These are phyloP conservation scores for Globisporangium acanthophoron DNA, from an alignment of 352 stramenopile species.

Conservation along the genomic window DNA sequence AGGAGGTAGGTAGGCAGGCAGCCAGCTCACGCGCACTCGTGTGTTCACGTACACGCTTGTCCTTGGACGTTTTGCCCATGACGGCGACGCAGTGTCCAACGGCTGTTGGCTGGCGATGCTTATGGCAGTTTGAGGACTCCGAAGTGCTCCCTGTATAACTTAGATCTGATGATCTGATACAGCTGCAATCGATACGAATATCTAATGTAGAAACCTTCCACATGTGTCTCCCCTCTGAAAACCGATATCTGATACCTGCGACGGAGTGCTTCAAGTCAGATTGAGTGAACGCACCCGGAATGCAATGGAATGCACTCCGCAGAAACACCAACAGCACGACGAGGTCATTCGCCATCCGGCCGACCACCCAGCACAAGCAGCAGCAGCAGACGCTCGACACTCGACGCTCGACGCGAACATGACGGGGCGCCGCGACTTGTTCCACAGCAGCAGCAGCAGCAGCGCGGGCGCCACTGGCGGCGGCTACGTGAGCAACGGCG, in stretches of 20 bases:
- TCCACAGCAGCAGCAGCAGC: background rate
- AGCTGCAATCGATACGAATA: no score
- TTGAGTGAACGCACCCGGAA: no score
- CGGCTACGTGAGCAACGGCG: conserved; percentile 12
- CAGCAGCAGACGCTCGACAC: background rate
- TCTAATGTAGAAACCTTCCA: no score
- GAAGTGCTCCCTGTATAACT: background rate
- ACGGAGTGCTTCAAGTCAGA: no score
- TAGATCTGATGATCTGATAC: background rate
- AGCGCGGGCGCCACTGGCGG: background rate
- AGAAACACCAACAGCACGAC: no score
- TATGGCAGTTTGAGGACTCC: no score
- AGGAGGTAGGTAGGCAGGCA: background rate
- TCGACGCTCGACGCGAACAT: background rate
- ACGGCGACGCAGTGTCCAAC: conserved; percentile 2
- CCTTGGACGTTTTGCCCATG: conserved; percentile 89
- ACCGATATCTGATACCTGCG: no score
- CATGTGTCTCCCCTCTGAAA: no score
- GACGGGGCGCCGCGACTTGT: conserved; percentile 6
- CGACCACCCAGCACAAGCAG: no score
- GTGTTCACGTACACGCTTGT: conserved; percentile 76
- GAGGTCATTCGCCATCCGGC: no score
- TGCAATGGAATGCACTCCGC: no score
- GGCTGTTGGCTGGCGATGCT: background rate
- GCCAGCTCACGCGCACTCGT: background rate